Conservation (phyloP, 176 grass and related monocot species). For the Chrysopogon serrulatus region DNA sequence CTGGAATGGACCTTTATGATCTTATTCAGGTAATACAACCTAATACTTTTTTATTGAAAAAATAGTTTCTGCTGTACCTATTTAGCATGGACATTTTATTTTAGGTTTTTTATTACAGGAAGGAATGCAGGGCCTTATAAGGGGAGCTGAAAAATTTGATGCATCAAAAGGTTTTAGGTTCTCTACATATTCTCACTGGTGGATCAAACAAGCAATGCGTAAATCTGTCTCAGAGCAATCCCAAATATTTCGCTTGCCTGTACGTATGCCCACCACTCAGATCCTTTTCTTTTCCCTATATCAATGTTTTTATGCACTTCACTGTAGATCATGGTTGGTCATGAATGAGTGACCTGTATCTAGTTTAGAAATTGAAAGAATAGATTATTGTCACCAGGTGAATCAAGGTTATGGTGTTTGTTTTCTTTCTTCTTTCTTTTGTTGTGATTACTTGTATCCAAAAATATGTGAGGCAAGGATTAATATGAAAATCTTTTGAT, state of each 20-base stretch:
- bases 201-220: constrained; percentile 85
- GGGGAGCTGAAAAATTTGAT: constrained; percentile 81
- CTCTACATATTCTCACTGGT: constrained; percentile 90
- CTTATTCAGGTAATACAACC: constrained; percentile 74
- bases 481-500: constrained; percentile 12
- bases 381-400: no score
- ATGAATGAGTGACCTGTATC: neutral
- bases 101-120: constrained; percentile 59
- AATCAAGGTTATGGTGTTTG: neutral
- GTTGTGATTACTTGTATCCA: neutral
- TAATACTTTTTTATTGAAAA: neutral
- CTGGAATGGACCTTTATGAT: constrained; percentile 58
- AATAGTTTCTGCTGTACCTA: neutral
- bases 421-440: neutral
- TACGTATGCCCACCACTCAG: constrained; percentile 28
- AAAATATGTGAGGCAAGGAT: neutral
- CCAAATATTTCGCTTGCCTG: constrained; percentile 73
- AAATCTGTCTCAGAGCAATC: constrained; percentile 68
- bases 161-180: constrained; percentile 87
- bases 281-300: neutral
- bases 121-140: constrained; percentile 76
- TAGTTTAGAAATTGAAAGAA: neutral
- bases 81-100: constrained; percentile 39
- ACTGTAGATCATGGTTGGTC: neutral
- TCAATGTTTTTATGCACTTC: neutral